Conservation (phyloP, 768 basidiomycete species). For the Thelephora ganbajun region DNA sequence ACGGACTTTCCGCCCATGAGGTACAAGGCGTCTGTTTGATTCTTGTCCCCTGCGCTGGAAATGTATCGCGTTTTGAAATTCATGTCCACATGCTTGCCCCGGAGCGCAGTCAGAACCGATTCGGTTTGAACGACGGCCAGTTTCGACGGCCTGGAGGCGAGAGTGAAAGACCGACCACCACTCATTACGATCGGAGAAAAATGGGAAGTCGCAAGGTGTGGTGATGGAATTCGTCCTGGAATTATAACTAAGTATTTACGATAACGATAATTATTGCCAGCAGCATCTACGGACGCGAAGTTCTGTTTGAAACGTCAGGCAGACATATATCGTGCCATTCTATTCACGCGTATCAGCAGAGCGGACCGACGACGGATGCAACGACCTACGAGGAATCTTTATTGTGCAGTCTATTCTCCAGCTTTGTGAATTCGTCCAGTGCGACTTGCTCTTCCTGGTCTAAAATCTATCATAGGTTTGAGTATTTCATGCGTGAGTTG, state of each 20-base stretch:
- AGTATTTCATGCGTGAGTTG: not conserved
- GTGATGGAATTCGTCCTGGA: not conserved
- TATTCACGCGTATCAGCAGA: constrained; percentile 14
- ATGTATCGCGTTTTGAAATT: constrained; percentile 42
- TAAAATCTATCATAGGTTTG: constrained; percentile 42
- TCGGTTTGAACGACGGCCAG: constrained; percentile 87
- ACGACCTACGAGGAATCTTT: constrained; percentile 34
- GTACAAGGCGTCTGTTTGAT: constrained; percentile 77
- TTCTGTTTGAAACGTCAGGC: constrained; percentile 19
- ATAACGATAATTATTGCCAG: not conserved
- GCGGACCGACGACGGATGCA: constrained; percentile 1
- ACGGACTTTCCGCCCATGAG: constrained; percentile 81
- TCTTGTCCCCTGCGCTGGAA: constrained; percentile 76
- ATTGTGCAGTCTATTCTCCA: constrained; percentile 55
- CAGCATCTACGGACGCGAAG: not conserved
- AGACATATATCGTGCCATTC: constrained; percentile 80
- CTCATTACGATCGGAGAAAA: not conserved
- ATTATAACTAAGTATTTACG: too few species aligned
- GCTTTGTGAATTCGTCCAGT: constrained; percentile 76
- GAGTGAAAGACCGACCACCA: constrained; percentile 36
- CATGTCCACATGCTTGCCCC: constrained; percentile 35
- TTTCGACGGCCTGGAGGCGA: constrained; percentile 80
- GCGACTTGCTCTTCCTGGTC: constrained; percentile 86
- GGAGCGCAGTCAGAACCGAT: constrained; percentile 54
- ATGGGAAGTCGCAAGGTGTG: constrained; percentile 4